Percentiles rank a stretch among this genome's conserved stretches.
These are phyloP conservation scores for Colletotrichum phormii DNA, from an alignment of 2,329 filamentous ascomycete species.

Conservation along the genomic window DNA sequence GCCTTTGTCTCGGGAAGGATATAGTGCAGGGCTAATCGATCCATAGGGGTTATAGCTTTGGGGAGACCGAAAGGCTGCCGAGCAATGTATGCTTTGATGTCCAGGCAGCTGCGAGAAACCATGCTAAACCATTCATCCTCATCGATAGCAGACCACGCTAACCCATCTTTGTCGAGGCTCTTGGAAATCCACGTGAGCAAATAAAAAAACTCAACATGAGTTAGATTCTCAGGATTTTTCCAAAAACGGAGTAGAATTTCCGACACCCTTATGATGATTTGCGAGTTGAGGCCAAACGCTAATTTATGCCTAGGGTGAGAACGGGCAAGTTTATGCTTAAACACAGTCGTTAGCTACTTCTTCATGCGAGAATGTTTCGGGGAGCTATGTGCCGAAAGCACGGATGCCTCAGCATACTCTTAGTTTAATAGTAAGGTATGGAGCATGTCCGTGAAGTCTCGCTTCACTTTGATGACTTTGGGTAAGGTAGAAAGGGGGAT, in stretches of 20 bases:
- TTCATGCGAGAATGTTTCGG: neutral
- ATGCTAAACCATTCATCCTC: neutral
- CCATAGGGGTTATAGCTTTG: neutral
- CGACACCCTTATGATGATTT: neutral
- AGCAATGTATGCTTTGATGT: neutral
- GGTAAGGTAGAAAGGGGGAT: no score
- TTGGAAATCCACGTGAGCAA: neutral
- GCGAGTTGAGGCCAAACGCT: neutral
- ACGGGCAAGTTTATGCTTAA: neutral
- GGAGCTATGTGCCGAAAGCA: neutral
- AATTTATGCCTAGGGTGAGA: neutral
- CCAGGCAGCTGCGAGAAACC: neutral
- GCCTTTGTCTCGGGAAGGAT: neutral
- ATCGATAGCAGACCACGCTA: neutral
- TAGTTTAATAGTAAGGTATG: no score
- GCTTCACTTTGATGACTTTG: no score
- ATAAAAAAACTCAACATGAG: neutral
- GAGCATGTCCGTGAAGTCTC: no score
- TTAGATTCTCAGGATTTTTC: neutral
- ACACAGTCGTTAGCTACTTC: neutral
- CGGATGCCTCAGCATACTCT: neutral
- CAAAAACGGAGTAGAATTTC: neutral
- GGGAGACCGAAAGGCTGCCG: neutral
- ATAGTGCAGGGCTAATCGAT: neutral
- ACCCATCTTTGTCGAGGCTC: neutral